Base-by-base conservation (phyloP, 305 asterid species). In the Rubia peregrina region DNA sequence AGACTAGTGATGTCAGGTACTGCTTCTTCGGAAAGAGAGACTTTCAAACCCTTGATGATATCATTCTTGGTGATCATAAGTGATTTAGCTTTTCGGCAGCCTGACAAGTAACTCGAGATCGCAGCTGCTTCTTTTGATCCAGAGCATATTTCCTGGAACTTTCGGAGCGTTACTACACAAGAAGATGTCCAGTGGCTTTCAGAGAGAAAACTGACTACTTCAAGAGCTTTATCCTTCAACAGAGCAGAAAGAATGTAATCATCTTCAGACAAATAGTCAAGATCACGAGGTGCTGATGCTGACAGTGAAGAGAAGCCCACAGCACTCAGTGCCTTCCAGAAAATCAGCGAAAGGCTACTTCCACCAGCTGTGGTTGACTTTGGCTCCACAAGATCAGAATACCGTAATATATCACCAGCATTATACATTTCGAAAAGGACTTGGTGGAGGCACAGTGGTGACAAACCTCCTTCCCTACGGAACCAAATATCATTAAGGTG, bases 41-140 rank as follows among this genome's bases (percentile, higher is more conserved):
- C 80, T 83, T 89, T 91, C 74, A 91, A 90, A 73, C 98, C 98
- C 97, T 92, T 85, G 40, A 85, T 82, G 55, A 73, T 72, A 74
- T 80, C 85, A 68, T 80, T 83, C 72, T 71, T 84, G 73, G 82
- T 77, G 74, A 84, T 64, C 43, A 70, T 43, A 67, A 92, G 79
- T 55, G 71, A 79, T 65, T 68, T 83, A 22, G 90, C 96, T 80
- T 78, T 89, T 60, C 87, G 83, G 22, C 69, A 76, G 48, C 75
- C 83, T 21, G 84, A 80, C 85, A 89, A 83, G 87, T 87, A 79
- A 78, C 80, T 82, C 83, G 87, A 81, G 63, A 92, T 67, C 42
- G 90, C 87, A 73, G 83, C 76, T 19, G 89, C 89, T 83, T 88
- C 95, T 71, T 80, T 74, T 13, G 83, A 68, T 19, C 95, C 98